Percentiles rank a stretch among this genome's conserved stretches.
phyloP scores from a whole-genome alignment of 75 land plant species.

The Cunninghamia lanceolata region DNA sequence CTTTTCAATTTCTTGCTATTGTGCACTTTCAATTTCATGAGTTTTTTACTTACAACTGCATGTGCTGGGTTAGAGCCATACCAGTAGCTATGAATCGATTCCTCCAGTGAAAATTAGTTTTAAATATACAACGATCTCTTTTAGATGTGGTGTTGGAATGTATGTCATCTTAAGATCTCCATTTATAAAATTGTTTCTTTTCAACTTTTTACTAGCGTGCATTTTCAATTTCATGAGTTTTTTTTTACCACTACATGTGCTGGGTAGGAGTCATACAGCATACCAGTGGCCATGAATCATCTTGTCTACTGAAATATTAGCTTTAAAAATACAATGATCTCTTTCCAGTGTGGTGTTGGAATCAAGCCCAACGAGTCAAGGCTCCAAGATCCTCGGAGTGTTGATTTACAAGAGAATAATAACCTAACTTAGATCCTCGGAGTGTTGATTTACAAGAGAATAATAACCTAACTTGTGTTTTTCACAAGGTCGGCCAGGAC shows the following conservation, averaged over 20 bases:
- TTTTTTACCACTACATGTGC: background rate
- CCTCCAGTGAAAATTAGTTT: no score
- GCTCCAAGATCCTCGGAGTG: background rate
- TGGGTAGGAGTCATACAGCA: background rate
- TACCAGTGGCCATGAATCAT: background rate
- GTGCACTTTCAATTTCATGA: no score
- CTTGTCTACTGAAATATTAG: background rate
- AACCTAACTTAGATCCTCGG: no score
- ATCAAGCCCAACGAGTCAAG: background rate
- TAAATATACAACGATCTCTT: no score
- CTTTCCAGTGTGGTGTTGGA: background rate
- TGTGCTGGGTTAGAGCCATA: background rate
- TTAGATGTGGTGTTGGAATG: no score
- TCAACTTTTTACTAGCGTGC: no score
- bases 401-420: no score
- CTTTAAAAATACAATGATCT: background rate
- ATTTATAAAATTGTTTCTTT: no score
- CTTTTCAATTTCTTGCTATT: no score
- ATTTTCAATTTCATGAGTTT: no score
- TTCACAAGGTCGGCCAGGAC: background rate
- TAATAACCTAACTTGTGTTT: background rate
- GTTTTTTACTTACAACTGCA: background rate
- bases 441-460: background rate
- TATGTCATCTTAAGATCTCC: no score
- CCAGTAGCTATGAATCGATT: background rate